These are phyloP conservation scores for Cordyceps cicadae DNA, from an alignment of 2,329 filamentous ascomycete genomes.

Conservation along the genomic window DNA sequence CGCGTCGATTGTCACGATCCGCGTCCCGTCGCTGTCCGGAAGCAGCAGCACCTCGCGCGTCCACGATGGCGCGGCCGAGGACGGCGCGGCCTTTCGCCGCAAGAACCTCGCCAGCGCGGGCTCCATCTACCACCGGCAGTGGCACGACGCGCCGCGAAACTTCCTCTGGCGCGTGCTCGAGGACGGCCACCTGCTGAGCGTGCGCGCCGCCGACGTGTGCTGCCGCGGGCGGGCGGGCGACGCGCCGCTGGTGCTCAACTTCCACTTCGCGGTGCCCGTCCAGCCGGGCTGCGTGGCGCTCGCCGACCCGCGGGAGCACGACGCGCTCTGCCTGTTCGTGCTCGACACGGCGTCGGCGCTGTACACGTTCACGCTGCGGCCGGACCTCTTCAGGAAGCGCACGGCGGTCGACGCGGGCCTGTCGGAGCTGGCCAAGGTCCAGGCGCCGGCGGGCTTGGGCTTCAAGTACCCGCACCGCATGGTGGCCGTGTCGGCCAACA, in stretches of 20 bases:
- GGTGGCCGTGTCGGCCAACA: conserved; percentile 62
- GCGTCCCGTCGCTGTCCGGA: conserved; percentile 48
- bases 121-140: conserved; percentile 75
- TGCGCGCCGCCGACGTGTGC: conserved; percentile 74
- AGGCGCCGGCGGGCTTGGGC: conserved; percentile 61
- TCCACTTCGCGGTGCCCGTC: conserved; percentile 68
- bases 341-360: conserved; percentile 72
- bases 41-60: conserved; percentile 35
- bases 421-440: conserved; percentile 69
- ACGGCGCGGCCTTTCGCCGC: conserved; percentile 65
- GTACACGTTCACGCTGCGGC: conserved; percentile 74
- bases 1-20: conserved; percentile 62
- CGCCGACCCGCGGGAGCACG: conserved; percentile 68
- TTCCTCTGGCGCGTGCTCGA: conserved; percentile 90
- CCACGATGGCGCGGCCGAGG: conserved; percentile 41
- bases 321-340: conserved; percentile 70
- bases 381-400: conserved; percentile 69
- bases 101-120: conserved; percentile 69
- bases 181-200: conserved; percentile 68
- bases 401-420: conserved; percentile 63
- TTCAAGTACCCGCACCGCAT: conserved; percentile 77
- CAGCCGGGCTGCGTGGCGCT: conserved; percentile 72
- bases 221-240: conserved; percentile 58
- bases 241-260: conserved; percentile 65
- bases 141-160: conserved; percentile 67